These are phyloP conservation scores for Ceratocystis huliohia DNA, from an alignment of 2,329 filamentous ascomycete genomes.

Conservation along the genomic window DNA sequence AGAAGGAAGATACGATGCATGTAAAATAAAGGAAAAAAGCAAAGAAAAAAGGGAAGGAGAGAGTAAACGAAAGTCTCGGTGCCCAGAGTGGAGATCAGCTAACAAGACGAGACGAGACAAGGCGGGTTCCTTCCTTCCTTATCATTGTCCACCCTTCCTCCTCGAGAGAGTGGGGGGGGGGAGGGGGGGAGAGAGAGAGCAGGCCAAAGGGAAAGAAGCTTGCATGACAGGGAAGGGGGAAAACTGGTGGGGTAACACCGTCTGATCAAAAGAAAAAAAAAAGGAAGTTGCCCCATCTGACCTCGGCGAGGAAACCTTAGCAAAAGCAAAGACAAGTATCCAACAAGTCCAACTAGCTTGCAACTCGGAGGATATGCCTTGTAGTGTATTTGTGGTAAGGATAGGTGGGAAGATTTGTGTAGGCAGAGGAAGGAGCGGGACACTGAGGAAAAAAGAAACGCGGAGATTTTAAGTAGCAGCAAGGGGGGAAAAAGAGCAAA, in stretches of 20 bases:
- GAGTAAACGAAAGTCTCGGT: neutral
- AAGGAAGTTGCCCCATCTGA: neutral
- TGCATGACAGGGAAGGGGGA: neutral
- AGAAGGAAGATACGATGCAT: neutral
- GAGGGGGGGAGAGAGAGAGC: neutral
- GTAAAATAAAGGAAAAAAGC: conserved; percentile 2
- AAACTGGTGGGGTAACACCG: neutral
- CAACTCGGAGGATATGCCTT: neutral
- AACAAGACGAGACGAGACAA: neutral
- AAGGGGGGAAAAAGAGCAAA: neutral
- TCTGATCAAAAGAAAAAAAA: neutral
- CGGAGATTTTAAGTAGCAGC: neutral
- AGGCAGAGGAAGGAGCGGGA: neutral
- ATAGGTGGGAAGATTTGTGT: neutral
- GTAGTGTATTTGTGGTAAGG: neutral
- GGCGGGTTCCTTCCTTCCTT: conserved; percentile 7
- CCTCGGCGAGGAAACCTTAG: neutral
- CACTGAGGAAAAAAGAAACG: neutral
- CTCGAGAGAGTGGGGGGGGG: neutral
- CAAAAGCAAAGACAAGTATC: neutral
- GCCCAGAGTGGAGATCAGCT: neutral
- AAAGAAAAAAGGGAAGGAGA: neutral
- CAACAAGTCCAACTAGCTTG: neutral
- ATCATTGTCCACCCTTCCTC: neutral
- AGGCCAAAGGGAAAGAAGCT: neutral